These are phyloP conservation scores for Saccharomycopsis sp. DNA, from an alignment of 805 yeast genomes.

Conservation along the genomic window DNA sequence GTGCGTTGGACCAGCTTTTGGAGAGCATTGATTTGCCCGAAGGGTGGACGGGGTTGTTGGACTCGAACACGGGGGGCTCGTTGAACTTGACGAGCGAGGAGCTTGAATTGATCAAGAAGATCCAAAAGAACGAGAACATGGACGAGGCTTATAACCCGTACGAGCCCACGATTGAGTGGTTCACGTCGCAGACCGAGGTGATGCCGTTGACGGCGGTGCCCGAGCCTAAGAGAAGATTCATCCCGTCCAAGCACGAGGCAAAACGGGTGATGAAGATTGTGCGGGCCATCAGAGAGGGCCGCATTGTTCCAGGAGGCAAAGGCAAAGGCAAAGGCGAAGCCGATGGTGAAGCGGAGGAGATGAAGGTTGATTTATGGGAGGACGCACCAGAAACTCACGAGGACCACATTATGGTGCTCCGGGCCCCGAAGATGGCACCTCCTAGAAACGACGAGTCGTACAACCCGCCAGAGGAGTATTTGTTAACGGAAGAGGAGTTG, in stretches of 20 bases:
- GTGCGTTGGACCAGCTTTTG: conserved; percentile 82
- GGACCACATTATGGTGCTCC: conserved; percentile 82
- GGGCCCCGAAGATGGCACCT: conserved; percentile 93
- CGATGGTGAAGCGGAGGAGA: conserved; percentile 40
- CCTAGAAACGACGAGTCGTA: conserved; percentile 96
- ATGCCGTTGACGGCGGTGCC: conserved; percentile 93
- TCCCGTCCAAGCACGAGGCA: conserved; percentile 95
- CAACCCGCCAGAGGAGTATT: conserved; percentile 95
- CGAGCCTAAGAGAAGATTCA: conserved; percentile 94
- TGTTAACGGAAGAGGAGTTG: conserved; percentile 69
- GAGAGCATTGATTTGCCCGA: conserved; percentile 92
- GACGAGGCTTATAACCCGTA: conserved; percentile 78
- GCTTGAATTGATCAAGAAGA: conserved; percentile 74
- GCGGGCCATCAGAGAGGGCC: conserved; percentile 91
- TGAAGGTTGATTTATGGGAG: conserved; percentile 78
- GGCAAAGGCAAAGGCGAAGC: conserved; percentile 42
- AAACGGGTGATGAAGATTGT: conserved; percentile 94
- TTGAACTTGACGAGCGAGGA: conserved; percentile 82
- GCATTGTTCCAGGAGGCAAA: conserved; percentile 68
- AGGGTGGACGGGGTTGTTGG: conserved; percentile 97
- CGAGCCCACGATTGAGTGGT: conserved; percentile 94
- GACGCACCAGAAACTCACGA: conserved; percentile 49
- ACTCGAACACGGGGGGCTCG: conserved; percentile 77
- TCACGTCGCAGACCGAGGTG: conserved; percentile 69
- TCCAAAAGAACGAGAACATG: conserved; percentile 78